These are phyloP conservation scores for Corylus americana DNA, from an alignment of 306 rosid genomes.

Conservation along the genomic window DNA sequence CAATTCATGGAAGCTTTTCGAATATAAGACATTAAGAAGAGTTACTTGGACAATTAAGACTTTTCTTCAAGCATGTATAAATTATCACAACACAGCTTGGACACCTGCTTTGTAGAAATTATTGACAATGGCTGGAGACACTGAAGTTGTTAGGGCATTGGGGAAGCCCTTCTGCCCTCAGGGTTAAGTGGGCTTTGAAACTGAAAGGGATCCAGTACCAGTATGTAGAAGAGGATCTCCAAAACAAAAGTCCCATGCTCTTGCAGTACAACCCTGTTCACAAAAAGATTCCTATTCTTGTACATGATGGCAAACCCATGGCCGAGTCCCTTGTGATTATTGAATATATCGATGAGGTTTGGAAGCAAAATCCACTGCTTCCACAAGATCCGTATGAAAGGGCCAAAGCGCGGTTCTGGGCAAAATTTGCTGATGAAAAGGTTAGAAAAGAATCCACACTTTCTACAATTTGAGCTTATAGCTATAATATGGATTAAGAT, in stretches of 20 bases:
- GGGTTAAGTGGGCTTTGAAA: slow-evolving; percentile 47
- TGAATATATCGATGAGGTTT: slow-evolving; percentile 48
- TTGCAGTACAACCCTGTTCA: slow-evolving; percentile 44
- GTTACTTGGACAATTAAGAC: too few species aligned
- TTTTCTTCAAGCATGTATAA: background rate
- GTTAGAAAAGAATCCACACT: slow-evolving; percentile 11
- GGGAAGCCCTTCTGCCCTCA: slow-evolving; percentile 38
- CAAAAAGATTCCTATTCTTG: slow-evolving; percentile 50
- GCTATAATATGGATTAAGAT: background rate
- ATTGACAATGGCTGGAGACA: slow-evolving; percentile 32
- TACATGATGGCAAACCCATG: slow-evolving; percentile 42
- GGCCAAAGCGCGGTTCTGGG: slow-evolving; percentile 49
- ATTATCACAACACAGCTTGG: background rate
- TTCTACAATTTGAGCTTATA: background rate
- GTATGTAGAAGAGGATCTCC: slow-evolving; percentile 45
- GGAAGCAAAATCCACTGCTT: slow-evolving; percentile 49
- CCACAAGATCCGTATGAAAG: slow-evolving; percentile 43
- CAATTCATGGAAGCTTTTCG: too few species aligned
- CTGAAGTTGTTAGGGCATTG: slow-evolving; percentile 44
- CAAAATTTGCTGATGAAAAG: slow-evolving; percentile 47
- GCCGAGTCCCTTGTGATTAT: slow-evolving; percentile 47
- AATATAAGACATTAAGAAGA: too few species aligned
- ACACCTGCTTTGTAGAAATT: background rate
- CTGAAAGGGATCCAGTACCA: slow-evolving; percentile 37
- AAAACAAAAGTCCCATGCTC: slow-evolving; percentile 42